Evolutionary conservation across 495 filamentous ascomycete genomes (phyloP).

Genomic region (Podospora anserina): DNA sequence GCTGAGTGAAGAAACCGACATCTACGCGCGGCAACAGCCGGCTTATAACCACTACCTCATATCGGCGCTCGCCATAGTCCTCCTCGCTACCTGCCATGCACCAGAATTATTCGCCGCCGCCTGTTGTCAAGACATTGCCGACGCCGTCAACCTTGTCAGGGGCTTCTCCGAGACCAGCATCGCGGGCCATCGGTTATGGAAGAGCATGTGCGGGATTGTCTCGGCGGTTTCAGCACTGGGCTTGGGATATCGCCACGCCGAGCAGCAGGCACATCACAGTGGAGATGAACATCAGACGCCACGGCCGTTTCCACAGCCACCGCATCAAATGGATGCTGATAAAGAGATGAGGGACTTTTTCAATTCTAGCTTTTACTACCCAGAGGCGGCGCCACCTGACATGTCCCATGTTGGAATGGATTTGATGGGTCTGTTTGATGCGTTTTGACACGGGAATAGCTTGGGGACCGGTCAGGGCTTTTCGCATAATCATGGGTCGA

Average conservation of each 20-base stretch:
- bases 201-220: slow-evolving; percentile 11
- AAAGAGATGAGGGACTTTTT: background rate
- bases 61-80: background rate
- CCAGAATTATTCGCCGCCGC: background rate
- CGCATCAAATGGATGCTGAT: too few species aligned
- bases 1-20: background rate
- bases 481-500: background rate
- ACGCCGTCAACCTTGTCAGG: background rate
- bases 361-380: background rate
- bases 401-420: background rate
- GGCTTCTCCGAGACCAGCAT: background rate
- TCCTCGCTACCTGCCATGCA: background rate
- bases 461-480: background rate
- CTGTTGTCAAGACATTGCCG: background rate
- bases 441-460: background rate
- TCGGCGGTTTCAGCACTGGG: background rate
- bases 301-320: too few species aligned
- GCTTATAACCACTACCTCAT: background rate
- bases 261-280: background rate
- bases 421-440: background rate
- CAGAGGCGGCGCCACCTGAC: background rate
- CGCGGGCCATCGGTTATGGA: slow-evolving; percentile 7
- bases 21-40: background rate
- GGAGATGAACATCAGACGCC: background rate
- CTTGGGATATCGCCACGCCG: background rate